Evolutionary conservation across 805 yeast species (phyloP), one percentile per base, ranked within the genome.

Genomic region (Starmera caribaea): DNA sequence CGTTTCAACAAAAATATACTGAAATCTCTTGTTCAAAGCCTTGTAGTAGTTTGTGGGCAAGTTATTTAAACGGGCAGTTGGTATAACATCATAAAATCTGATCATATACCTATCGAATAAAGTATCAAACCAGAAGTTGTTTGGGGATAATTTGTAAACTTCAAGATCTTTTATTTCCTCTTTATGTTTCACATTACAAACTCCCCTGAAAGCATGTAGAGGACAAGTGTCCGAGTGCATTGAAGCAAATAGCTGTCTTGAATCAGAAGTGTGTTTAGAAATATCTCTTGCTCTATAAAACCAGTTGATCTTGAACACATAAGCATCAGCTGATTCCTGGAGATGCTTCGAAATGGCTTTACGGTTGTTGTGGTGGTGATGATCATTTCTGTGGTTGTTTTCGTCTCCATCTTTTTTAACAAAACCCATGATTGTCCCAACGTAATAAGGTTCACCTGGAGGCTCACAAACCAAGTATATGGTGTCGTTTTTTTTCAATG

Each of bases 401-500:
- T 16, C 9, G 17, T 15, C 32, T 45, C 35, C 21, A 39, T 64
- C 68, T 47, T 65, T 70, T 38, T 58, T 58, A 3, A 66, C 68
- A 48, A 88, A 86, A 13, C 89, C 92, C 68, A 85, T 73, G 32
- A 90, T 70, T 33, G 90, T 68, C 1, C 94, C 97, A 34, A 92
- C 73, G 51, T 87, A 85, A 64, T 83, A 92, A 0, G 97, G 97
- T 51, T 87, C 96, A 2, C 95, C 92, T 0, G 96, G 87, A 1
- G 96, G 96, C 57, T 87, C 96, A 45, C 92, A 77, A 11, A 89
- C 71, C 78, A 89, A 77, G 55, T 83, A 88, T 9, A 88, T 80
- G 43, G 69, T 76, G 41, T 88, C 95, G 39, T 62, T 53, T 32
- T 52, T 46, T 35, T 47, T 48, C 9, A 65, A 30, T 3, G 32